Evolutionary conservation across 2,329 filamentous ascomycete genomes (phyloP).

Genomic region (Paecilomyces sp.): DNA sequence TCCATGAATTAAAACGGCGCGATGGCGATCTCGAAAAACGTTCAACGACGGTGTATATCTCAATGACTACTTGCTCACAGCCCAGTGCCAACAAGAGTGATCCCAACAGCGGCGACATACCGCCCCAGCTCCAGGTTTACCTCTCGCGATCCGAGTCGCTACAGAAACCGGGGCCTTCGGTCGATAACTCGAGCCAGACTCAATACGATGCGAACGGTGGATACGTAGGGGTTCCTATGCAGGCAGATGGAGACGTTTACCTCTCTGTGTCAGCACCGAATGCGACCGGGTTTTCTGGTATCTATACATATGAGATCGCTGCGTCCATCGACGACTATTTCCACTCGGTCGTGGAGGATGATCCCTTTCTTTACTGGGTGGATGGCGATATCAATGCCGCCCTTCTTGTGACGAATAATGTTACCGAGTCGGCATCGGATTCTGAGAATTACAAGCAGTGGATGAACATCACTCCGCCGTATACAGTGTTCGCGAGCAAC

Average conservation of each 20-base stretch:
- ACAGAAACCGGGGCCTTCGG: constrained; percentile 58
- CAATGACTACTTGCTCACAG: constrained; percentile 78
- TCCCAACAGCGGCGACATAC: constrained; percentile 33
- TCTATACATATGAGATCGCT: constrained; percentile 75
- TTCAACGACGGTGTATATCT: constrained; percentile 62
- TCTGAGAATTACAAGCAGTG: constrained; percentile 46
- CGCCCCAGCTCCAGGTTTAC: constrained; percentile 72
- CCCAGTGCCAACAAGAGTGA: constrained; percentile 51
- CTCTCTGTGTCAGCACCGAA: constrained; percentile 68
- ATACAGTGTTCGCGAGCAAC: constrained; percentile 69
- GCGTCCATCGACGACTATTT: constrained; percentile 74
- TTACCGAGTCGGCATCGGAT: constrained; percentile 44
- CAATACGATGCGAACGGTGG: constrained; percentile 56
- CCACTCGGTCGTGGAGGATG: constrained; percentile 49
- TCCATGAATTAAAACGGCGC: constrained; percentile 10
- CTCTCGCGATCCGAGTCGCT: constrained; percentile 59
- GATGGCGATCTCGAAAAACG: constrained; percentile 13
- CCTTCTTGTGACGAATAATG: constrained; percentile 68
- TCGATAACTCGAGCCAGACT: constrained; percentile 33
- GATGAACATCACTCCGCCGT: constrained; percentile 58
- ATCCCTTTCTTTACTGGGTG: constrained; percentile 64
- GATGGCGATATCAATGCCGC: constrained; percentile 77
- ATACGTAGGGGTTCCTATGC: constrained; percentile 58
- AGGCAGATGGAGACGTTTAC: constrained; percentile 62
- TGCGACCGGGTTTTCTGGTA: constrained; percentile 54